A percentile compares a stretch with the other conserved stretches of the same genome.
These are phyloP conservation scores for Gynandropsis gynandra DNA, from an alignment of 345 rosid species.

Conservation along the genomic window DNA sequence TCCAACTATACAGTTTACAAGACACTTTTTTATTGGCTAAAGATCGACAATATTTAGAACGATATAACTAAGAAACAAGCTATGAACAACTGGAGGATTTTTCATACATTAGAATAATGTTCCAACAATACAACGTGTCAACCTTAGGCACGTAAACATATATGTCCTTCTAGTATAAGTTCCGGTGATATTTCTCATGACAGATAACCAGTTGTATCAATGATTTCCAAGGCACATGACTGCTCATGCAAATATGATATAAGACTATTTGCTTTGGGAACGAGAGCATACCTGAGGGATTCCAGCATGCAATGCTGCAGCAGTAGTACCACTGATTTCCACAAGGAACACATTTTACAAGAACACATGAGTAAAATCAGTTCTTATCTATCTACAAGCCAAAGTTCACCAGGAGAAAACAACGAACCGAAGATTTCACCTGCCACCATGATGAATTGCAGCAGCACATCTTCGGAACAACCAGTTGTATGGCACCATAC, in stretches of 20 bases:
- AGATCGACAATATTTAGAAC: neutral
- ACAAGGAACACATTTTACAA: slow-evolving; percentile 7
- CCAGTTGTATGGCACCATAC: slow-evolving; percentile 65
- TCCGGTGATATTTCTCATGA: neutral
- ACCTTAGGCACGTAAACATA: too few species aligned
- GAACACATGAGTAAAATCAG: slow-evolving; percentile 17
- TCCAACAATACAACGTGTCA: too few species aligned
- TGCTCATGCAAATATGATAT: slow-evolving; percentile 1
- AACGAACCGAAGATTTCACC: slow-evolving; percentile 33
- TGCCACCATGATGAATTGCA: slow-evolving; percentile 92
- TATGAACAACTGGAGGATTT: too few species aligned
- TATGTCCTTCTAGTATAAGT: slow-evolving; percentile 6
- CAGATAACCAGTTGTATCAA: slow-evolving; percentile 5
- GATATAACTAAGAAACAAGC: neutral
- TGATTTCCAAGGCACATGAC: neutral
- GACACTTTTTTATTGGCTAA: slow-evolving; percentile 1
- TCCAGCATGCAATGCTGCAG: slow-evolving; percentile 78
- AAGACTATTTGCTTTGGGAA: neutral
- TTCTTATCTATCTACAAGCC: neutral
- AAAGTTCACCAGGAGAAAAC: slow-evolving; percentile 13
- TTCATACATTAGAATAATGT: too few species aligned
- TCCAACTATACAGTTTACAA: slow-evolving; percentile 4
- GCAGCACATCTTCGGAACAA: slow-evolving; percentile 60
- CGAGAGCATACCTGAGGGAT: slow-evolving; percentile 62
- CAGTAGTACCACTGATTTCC: slow-evolving; percentile 66